These are phyloP conservation scores for Brassica rapa DNA, from an alignment of 345 rosid species.

Conservation along the genomic window DNA sequence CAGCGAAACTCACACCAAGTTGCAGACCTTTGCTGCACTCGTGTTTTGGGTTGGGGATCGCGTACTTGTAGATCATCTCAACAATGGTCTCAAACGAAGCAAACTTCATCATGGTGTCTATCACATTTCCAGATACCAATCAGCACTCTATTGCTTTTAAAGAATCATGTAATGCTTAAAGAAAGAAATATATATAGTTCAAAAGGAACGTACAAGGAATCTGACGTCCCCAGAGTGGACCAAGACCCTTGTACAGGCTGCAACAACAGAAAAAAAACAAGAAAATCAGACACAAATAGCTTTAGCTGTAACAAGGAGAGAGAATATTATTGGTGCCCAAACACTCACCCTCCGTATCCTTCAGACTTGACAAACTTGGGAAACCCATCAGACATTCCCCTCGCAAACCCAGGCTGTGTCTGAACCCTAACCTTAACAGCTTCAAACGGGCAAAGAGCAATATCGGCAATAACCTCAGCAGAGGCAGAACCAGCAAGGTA, in stretches of 20 bases:
- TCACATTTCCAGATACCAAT: conserved; percentile 22
- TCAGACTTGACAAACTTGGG: conserved; percentile 94
- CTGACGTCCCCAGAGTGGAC: conserved; percentile 99
- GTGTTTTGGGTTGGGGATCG: conserved; percentile 82
- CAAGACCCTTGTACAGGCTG: conserved; percentile 96
- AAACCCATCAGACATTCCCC: conserved; percentile 88
- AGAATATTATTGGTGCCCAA: background rate
- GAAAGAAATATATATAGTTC: background rate
- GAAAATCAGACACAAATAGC: conserved; percentile 9
- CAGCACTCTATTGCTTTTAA: background rate
- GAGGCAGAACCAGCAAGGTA: conserved; percentile 99
- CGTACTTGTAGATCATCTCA: conserved; percentile 84
- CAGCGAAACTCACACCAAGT: conserved; percentile 93
- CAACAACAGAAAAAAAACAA: background rate
- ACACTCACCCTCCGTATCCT: conserved; percentile 79
- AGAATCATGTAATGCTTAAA: background rate
- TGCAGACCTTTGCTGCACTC: conserved; percentile 85
- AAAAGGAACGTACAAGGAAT: conserved; percentile 80
- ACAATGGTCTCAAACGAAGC: conserved; percentile 94
- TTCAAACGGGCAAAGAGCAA: conserved; percentile 98
- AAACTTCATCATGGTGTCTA: conserved; percentile 99
- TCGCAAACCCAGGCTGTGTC: conserved; percentile 99
- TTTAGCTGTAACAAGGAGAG: background rate
- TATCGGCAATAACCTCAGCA: conserved; percentile 90
- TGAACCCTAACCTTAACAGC: conserved; percentile 99